Evolutionary conservation across 352 stramenopile species (phyloP), one percentile per base, ranked within the genome.

Genomic region (Phytophthora citrophthora): DNA sequence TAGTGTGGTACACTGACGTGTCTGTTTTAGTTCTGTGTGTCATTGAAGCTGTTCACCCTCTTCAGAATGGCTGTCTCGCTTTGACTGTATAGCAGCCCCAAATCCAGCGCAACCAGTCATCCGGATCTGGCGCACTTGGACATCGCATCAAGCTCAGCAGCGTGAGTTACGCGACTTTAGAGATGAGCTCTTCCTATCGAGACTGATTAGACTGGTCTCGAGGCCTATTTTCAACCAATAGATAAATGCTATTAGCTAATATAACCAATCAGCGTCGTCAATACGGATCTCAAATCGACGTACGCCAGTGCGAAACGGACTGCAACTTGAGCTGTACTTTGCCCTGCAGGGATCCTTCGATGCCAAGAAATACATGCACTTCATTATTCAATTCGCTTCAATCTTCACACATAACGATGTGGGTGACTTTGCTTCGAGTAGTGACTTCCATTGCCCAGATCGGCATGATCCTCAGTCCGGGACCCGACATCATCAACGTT

Each of bases 361-460:
- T 40, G 4, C 27, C 46, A 52, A 15, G 26, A 9, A 34, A 50
- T 18, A 36, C 24, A 32, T 32, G 8, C 41, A 47, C 2, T 6
- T 40, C 54, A 70, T 6, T 65, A 56, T 61, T 51, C 47, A 38
- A 65, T 54, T 52, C 29, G 48, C 54, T 50, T 65, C 34, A 13
- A 40, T 8, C 47, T 34, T 18, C 39, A 20, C 39, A 65, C 8
- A 61, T 65, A 49, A 11, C 12, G 27, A 44, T 54, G 12, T 70
- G 61, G 61, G 46, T 67, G 40, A 61, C 56, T 31, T 11, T 64
- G 32, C 67, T 75, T 26, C 51, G 52, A 24, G 60, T 74, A 20
- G 53, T 67, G 43, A 74, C 61, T 8, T 55, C 62, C 36, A 53
- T 74, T 44, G 45, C 41, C 6, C 54, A 70, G 43, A 52, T 74